Base-by-base conservation (phyloP, 139 green algal species). In the Chlorella sp. region DNA sequence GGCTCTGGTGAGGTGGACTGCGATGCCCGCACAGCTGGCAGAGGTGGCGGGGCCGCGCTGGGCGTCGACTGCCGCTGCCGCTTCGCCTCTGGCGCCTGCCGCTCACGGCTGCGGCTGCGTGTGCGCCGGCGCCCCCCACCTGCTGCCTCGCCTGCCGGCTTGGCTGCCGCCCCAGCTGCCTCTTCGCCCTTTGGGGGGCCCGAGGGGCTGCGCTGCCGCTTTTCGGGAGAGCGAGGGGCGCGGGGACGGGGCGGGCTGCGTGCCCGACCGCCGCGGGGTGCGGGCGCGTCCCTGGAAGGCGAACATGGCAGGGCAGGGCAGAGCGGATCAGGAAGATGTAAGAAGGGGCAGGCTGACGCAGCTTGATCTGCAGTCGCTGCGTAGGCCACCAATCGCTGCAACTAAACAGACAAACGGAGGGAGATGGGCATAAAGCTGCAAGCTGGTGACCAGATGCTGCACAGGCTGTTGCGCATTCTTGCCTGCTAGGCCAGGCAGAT, bases 21-120 rank as follows among this genome's bases (percentile, higher is more conserved):
- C 64, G 11, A 9, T 71, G 64, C 21, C 64, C 2, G 64, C 64
- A 71, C 21, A 26, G 21, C 64, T 28, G 64, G 64, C 64, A 28
- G 64, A 3, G 64, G 64, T 2, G 7, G 64, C 64, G 64, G 64
- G 21, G 5, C 21, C 64, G 64, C 11, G 73, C 26, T 36, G 14
- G 73, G 18, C n/a, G 73, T 39, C 37, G 34, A 1, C 78, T 60
- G 39, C 40, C 80, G 80, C 42, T 69, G 40, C 80, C 80, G 40
- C 80, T 85, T 85, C 24, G 80, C 80, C 22, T 85, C 80, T 7
- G 42, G 80, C 19, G 12, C 48, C 80, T 42, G 42, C 48, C n/a
- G 80, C 80, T 85, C 81, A 26, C 30, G 53, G 81, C 81, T 86
- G 32, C 32, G 81, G 81, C 81, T 86, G 22, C 81, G 48, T 2